phyloP scores from a whole-genome alignment of 306 rosid genomes.

The Corylus heterophylla region DNA sequence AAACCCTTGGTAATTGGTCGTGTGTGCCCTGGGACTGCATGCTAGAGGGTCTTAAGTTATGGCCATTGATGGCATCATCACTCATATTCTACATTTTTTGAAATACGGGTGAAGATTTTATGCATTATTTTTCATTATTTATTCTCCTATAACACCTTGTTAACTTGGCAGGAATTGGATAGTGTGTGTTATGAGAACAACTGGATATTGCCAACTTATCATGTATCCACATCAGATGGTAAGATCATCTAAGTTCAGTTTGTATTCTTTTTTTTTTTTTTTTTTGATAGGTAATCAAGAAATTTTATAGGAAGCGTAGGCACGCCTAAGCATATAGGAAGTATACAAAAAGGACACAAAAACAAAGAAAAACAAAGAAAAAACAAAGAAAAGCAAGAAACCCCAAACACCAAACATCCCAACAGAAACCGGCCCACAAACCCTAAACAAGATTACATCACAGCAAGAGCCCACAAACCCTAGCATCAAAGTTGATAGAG shows the following conservation, averaged over 20 bases:
- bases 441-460: too few species aligned
- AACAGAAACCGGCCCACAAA: too few species aligned
- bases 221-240: constrained; percentile 46
- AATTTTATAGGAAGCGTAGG: too few species aligned
- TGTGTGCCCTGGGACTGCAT: neutral
- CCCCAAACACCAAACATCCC: too few species aligned
- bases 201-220: constrained; percentile 59
- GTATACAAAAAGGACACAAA: too few species aligned
- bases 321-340: too few species aligned
- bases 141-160: neutral
- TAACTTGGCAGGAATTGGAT: constrained; percentile 47
- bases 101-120: neutral
- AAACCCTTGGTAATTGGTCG: neutral
- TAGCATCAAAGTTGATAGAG: too few species aligned
- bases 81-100: neutral
- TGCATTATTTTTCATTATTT: neutral
- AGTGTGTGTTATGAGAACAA: constrained; percentile 37
- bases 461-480: too few species aligned
- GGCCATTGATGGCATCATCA: neutral
- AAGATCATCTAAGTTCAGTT: constrained; percentile 11
- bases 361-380: too few species aligned
- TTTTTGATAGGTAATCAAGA: too few species aligned
- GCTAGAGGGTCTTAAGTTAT: neutral
- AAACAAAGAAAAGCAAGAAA: too few species aligned
- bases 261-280: constrained; percentile 3